These are phyloP conservation scores for Lupinus albus DNA, from an alignment of 306 rosid species.

Conservation along the genomic window DNA sequence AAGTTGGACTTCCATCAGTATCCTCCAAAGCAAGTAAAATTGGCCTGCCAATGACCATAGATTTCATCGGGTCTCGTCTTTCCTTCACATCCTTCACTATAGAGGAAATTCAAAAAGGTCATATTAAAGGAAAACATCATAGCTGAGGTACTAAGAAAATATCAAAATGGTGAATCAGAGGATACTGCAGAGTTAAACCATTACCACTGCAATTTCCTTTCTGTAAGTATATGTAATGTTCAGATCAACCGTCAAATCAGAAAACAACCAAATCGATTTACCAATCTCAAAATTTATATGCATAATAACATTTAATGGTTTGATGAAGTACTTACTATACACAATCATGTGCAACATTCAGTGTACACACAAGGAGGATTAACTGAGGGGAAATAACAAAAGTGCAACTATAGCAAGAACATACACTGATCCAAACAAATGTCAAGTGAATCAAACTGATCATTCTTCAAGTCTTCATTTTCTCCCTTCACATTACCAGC, in stretches of 20 bases:
- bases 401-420: slow-evolving; percentile 52
- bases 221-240: background rate
- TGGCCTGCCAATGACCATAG: slow-evolving; percentile 77
- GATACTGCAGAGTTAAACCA: slow-evolving; percentile 22
- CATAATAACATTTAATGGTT: slow-evolving; percentile 22
- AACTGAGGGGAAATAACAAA: slow-evolving; percentile 46
- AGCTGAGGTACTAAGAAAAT: background rate
- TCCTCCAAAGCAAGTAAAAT: slow-evolving; percentile 94
- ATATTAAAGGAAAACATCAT: slow-evolving; percentile 35
- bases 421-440: slow-evolving; percentile 70
- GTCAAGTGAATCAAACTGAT: slow-evolving; percentile 65
- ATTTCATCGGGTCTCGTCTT: slow-evolving; percentile 51
- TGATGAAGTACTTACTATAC: background rate
- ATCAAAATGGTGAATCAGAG: background rate
- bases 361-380: slow-evolving; percentile 25
- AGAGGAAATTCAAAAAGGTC: slow-evolving; percentile 41
- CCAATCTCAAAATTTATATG: slow-evolving; percentile 29
- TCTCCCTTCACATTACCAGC: slow-evolving; percentile 54
- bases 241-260: slow-evolving; percentile 22
- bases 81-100: slow-evolving; percentile 55
- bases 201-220: slow-evolving; percentile 26
- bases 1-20: slow-evolving; percentile 89
- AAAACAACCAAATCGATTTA: slow-evolving; percentile 8
- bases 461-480: slow-evolving; percentile 77
- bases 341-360: slow-evolving; percentile 25